Base-by-base conservation (phyloP, 345 rosid species). In the Gossypium herbaceum region DNA sequence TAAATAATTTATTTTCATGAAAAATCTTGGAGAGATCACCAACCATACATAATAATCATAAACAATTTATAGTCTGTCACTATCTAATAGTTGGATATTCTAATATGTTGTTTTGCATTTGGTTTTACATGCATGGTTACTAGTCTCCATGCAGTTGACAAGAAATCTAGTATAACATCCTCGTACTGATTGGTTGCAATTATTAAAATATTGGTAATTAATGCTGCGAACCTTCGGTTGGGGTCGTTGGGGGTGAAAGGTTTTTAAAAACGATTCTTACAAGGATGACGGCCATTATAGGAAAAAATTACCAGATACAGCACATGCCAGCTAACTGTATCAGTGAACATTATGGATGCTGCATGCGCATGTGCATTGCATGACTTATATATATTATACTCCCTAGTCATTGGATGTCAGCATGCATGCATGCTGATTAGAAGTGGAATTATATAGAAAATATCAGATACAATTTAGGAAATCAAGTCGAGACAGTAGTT, bases 341-440 rank as follows among this genome's bases (percentile, higher is more conserved):
- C 66, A 61, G 44, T 61, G 44, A 5, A 34, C 7, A 34, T 34
- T 34, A 5, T 34, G 55, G 8, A 54, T 16, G 57, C 2, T 56
- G 69, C 69, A 64, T 64, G 69, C 41, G 66, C 66, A 61, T 15
- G 29, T 61, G 66, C 66, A 61, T 61, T 61, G 66, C 66, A 62
- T 29, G 45, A 9, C 15, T 62, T 47, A 55, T 7, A n/a, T n/a
- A 9, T 17, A 64, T 16, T 51, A 11, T 64, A 6, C 9, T 66
- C 54, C 71, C 6, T 5, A 20, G 17, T 66, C 54, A 12, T 44
- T 19, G 71, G 71, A 44, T 44, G 29, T 12, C 54, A 7, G 52
- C 54, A 44, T 66, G 29, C 29, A 44, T 66, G 71, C 54, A 44
- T 66, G 54, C 13, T 1, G 29, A 44, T 44, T 22, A 44, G 29